Evolutionary conservation across 257 asterid genomes (phyloP), one percentile per base, ranked within the genome.

Genomic region (Rehmannia glutinosa): DNA sequence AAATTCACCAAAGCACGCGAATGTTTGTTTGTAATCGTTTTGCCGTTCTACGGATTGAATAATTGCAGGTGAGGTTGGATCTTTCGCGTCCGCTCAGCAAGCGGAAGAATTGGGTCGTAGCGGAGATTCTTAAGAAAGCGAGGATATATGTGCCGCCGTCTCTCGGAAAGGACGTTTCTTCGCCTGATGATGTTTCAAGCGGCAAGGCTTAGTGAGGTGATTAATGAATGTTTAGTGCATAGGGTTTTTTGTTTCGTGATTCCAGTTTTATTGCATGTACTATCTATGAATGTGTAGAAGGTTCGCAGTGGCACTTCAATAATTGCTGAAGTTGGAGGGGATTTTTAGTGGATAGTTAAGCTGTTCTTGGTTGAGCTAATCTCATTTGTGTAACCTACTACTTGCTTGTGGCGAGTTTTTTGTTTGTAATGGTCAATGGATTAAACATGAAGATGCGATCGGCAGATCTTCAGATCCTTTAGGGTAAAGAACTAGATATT

Each of bases 71-170:
- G 65, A 85, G 68, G 70, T 69, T 89, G 83, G 92, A 87, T 67
- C 88, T 87, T 60, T 87, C 97, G 49, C 81, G 91, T 73, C 97
- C 97, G 20, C 25, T 89, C 55, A 89, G 97, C 91, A 87, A 87
- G 78, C 78, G 70, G 17, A 87, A 89, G 74, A 60, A 75, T 24
- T 89, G 97, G 95, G 57, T 85, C 45, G 97, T 87, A 21, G 86
- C 89, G 16, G 95, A 89, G 42, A 85, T 84, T 58, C 82, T 89
- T 80, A 87, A 81, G 82, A 87, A 82, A 51, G 95, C 95, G 28
- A 75, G 78, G 64, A 81, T 89, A 39, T 89, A 89, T 36, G 67
- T 65, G 9, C 89, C 95, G 4, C 84, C 85, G 3, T 42, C 80
- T 23, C 56, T 61, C 1, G 55, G 24, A 4, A 47, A 63, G 45